These are phyloP conservation scores for Gamarada debralockiae DNA, from an alignment of 495 filamentous ascomycete genomes.

Conservation along the genomic window DNA sequence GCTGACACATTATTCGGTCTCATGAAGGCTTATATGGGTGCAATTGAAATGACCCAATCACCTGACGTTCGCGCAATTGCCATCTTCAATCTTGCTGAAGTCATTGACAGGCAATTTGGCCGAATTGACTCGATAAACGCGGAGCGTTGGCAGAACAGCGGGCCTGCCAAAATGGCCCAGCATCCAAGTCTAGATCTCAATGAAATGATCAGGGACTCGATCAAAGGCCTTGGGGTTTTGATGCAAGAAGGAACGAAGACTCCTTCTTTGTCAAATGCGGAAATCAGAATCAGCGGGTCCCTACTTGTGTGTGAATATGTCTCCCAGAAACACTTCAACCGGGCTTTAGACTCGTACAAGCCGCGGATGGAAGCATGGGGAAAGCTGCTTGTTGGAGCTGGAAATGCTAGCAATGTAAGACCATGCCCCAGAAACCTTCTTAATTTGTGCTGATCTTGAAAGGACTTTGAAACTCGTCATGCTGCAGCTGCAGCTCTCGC, in stretches of 20 bases:
- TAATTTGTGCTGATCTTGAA: background rate
- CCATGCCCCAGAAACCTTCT: constrained; percentile 1
- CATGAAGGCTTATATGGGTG: constrained; percentile 20
- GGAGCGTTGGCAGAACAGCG: background rate
- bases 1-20: constrained; percentile 34
- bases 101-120: background rate
- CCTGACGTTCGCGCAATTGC: constrained; percentile 4
- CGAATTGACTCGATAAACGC: background rate
- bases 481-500: constrained; percentile 47
- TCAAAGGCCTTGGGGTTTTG: background rate
- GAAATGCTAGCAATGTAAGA: constrained; percentile 41
- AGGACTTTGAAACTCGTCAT: constrained; percentile 65
- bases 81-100: constrained; percentile 2
- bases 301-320: constrained; percentile 26
- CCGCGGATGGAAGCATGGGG: constrained; percentile 35
- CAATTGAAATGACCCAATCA: background rate
- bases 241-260: constrained; percentile 17
- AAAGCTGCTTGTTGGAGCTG: constrained; percentile 36
- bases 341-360: background rate
- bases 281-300: constrained; percentile 39
- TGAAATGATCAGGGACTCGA: background rate
- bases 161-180: background rate
- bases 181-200: background rate
- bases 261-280: constrained; percentile 38
- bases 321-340: background rate